Evolutionary conservation across 1,284 basidiomycete genomes (phyloP).

Genomic region (Malassezia slooffiae): DNA sequence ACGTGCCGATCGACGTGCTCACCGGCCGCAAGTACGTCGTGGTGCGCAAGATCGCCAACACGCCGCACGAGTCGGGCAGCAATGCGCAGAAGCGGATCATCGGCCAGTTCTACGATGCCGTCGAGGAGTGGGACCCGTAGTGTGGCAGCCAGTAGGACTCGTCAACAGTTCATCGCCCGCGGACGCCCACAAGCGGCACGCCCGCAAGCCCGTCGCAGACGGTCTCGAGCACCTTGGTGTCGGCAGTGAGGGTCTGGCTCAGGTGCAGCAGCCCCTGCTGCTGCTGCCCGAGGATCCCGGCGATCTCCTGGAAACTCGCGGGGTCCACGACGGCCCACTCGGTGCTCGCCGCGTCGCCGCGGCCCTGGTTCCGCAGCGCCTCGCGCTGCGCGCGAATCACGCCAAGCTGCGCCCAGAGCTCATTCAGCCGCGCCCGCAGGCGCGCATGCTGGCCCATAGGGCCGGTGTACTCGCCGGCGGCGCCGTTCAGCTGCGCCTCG

Average conservation of each 20-base stretch:
- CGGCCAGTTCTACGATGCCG: conserved; percentile 69
- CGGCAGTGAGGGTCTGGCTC: conserved; percentile 27
- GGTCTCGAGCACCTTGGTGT: conserved; percentile 34
- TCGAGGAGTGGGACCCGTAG: conserved; percentile 58
- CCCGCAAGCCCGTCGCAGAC: conserved; percentile 29
- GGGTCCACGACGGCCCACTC: conserved; percentile 45
- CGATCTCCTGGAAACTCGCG: conserved; percentile 27
- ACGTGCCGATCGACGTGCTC: conserved; percentile 58
- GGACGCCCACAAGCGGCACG: conserved; percentile 32
- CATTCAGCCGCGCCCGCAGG: conserved; percentile 36
- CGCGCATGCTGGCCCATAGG: conserved; percentile 8
- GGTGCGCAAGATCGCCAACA: conserved; percentile 50
- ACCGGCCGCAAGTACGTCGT: conserved; percentile 78
- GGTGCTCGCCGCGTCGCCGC: conserved; percentile 17
- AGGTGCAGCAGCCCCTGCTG: conserved; percentile 41
- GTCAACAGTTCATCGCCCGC: conserved; percentile 5
- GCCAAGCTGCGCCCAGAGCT: conserved; percentile 43
- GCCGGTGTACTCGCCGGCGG: background rate
- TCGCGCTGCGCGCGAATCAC: conserved; percentile 33
- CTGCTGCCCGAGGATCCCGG: conserved; percentile 29
- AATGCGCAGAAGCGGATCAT: conserved; percentile 70
- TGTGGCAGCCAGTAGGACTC: no score
- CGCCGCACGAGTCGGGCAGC: conserved; percentile 55
- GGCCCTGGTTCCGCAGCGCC: conserved; percentile 20
- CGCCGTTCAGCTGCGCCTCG: conserved; percentile 33